Conservation (phyloP, 352 stramenopile species). For the Phytophthora foliorum region DNA sequence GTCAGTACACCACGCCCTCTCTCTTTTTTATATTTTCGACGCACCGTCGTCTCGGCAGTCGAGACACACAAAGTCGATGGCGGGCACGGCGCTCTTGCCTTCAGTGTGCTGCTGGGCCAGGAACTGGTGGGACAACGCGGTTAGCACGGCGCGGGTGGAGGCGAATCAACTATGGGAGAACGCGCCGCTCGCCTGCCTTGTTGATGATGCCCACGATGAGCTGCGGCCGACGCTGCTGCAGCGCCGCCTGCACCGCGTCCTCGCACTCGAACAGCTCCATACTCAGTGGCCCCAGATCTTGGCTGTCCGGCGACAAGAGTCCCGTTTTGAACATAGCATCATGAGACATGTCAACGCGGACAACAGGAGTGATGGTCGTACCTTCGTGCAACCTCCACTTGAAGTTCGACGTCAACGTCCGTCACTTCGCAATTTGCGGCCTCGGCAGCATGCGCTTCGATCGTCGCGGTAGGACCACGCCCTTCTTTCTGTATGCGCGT, state of each 20-base stretch:
- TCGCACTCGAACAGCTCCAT: conserved; percentile 89
- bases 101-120: conserved; percentile 51
- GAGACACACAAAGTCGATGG: conserved; percentile 82
- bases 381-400: conserved; percentile 3
- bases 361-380: not conserved
- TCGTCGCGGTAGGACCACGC: conserved; percentile 39
- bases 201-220: conserved; percentile 84
- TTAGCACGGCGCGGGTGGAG: not conserved
- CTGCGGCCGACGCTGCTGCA: conserved; percentile 73
- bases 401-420: conserved; percentile 17
- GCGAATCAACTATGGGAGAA: conserved; percentile 13
- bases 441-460: conserved; percentile 57
- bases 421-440: conserved; percentile 5
- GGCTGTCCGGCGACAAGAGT: conserved; percentile 19
- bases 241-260: conserved; percentile 77
- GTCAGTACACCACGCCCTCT: not conserved
- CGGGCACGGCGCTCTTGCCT: conserved; percentile 28
- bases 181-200: conserved; percentile 45
- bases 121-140: conserved; percentile 38
- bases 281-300: conserved; percentile 2
- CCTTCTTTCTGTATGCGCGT: not conserved
- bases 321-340: not conserved
- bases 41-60: conserved; percentile 78
- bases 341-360: not conserved
- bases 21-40: conserved; percentile 4